Evolutionary conservation across 2,329 filamentous ascomycete species (phyloP), one percentile per base, ranked within the genome.

Genomic region (Fusarium sp.): DNA sequence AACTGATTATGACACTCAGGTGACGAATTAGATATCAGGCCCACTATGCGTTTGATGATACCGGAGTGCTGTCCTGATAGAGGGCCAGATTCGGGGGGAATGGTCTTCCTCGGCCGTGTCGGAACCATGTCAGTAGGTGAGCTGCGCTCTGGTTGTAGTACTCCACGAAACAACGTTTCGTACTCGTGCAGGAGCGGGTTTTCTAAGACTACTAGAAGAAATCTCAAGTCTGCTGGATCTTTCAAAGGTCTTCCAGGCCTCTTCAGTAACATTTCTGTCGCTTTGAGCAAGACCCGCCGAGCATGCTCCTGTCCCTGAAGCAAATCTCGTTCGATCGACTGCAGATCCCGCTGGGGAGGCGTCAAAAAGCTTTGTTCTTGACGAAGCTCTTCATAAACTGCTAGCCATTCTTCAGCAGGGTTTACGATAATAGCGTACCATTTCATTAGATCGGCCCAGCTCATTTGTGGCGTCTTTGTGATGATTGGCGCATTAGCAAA

Each of bases 21-120:
- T 0, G 92, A 86, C 14, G 92, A 83, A 76, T 96, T 93, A 2
- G 93, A 91, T 24, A 97, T 75, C 11, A 97, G 81, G 1, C 94
- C 94, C 26, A 97, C 78, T 39, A 96, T 89, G 37, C 94, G 88
- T 77, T 97, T 97, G 72, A 96, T 87, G 53, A 97, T 91, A 6
- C 91, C 91, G 4, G 92, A 94, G 78, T 97, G 92, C 61, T 92
- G 88, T 3, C 90, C 90, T 26, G 87, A 83, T 13, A 83, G 75
- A 9, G 80, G 83, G 0, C 82, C 83, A 4, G 79, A 77, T 37
- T 76, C 78, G 7, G 80, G 75, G 4, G 58, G 45, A 5, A 56
- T 32, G 8, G 62, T 48, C 22, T 65, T 65, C 24, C 60, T 63
- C 7, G 62, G 57, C 32, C 70, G 69, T 15, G 68, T 61, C 30